Evolutionary conservation across 2,329 filamentous ascomycete species (phyloP), one percentile per base, ranked within the genome.

Genomic region (Cladophialophora bantiana): DNA sequence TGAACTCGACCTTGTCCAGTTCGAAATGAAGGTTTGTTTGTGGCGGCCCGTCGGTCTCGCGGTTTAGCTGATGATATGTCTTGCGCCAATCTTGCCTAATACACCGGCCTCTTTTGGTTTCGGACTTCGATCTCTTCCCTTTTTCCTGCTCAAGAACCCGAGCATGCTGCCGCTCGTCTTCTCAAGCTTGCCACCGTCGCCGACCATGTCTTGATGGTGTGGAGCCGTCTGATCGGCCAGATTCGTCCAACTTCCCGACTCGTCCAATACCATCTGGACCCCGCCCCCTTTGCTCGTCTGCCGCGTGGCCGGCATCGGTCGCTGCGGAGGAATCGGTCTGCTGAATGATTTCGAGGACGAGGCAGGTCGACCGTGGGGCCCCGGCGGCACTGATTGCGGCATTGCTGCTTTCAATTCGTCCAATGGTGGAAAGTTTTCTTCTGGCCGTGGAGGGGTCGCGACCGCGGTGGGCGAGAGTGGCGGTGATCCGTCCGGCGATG

Each of bases 81-180:
- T 86, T 10, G 95, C 94, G 15, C 95, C 95, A 77, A 98, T 94
- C 77, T 98, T 98, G 65, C 95, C 95, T 66, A 99, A 77, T 7
- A 99, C 94, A 66, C 95, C 95, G 63, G 93, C 87, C 80, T 98
- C 94, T 78, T 93, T 94, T 32, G 94, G 94, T 81, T 97, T 97
- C 1, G 95, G 95, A 77, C 93, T 97, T 78, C 93, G 89, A 63
- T 93, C 93, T 70, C 94, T 85, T 34, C 94, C 93, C 82, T 92
- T 97, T 82, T 96, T 97, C 74, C 94, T 86, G 71, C 87, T 92
- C 68, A 98, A 83, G 78, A 99, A 96, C 1, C 93, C 92, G 71
- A 98, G 90, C 85, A 97, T 94, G 18, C 89, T 88, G 74, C 77
- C 77, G 85, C 90, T 71, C 80, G 83, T 66, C 74, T 79, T 80